phyloP scores from a whole-genome alignment of 2,329 filamentous ascomycete genomes.

The Grosmannia serpens region DNA sequence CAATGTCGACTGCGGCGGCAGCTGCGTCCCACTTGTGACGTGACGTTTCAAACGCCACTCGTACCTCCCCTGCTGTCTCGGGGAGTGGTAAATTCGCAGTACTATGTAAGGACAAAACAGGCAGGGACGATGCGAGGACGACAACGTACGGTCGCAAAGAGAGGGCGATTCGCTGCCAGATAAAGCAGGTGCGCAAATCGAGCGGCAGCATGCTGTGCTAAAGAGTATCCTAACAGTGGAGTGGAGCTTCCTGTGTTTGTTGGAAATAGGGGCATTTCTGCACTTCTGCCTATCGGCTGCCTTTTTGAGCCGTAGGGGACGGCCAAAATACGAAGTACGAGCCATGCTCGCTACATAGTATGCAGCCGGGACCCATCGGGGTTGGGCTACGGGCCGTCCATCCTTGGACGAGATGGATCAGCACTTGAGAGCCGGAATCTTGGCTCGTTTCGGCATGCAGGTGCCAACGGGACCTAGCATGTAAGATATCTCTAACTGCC shows the following conservation, averaged over 20 bases:
- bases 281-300: not conserved
- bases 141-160: not conserved
- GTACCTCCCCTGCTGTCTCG: not conserved
- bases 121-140: not conserved
- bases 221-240: too few species aligned
- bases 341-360: not conserved
- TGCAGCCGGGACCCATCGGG: too few species aligned
- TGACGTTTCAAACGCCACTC: not conserved
- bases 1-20: not conserved
- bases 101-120: not conserved
- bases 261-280: not conserved
- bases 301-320: not conserved
- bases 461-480: too few species aligned
- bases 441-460: too few species aligned
- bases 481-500: too few species aligned
- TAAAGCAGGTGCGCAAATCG: not conserved
- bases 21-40: not conserved
- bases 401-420: not conserved
- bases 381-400: not conserved
- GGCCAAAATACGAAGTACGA: not conserved
- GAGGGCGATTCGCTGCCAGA: not conserved
- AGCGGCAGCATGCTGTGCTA: too few species aligned
- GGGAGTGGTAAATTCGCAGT: not conserved
- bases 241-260: too few species aligned
- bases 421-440: too few species aligned